Base-by-base conservation (phyloP, 495 filamentous ascomycete genomes). In the Polyplosphaeria fusca region DNA sequence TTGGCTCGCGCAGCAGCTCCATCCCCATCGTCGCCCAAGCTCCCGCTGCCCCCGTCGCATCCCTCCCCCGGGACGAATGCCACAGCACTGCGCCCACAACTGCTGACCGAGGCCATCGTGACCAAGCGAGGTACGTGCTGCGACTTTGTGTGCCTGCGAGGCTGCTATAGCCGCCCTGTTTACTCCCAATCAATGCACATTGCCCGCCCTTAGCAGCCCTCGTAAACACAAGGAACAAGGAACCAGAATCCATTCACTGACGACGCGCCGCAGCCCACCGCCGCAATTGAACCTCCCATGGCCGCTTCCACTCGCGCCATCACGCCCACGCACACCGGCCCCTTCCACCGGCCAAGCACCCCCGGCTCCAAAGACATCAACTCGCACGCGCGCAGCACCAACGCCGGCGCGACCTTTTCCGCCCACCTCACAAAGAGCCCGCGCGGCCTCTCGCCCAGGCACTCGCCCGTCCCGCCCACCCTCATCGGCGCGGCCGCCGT, bases 401-500 rank as follows among this genome's bases (percentile, higher is more conserved):
- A 47, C 39, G 24, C 26, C 13, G 37, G 41, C 13, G 56, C 56
- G 22, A 60, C 48, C 13, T 70, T 67, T 18, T 71, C 43, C 13
- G 23, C 50, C 27, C 58, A 55, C 30, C 58, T 61, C 40, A 58
- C 79, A 27, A 80, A 83, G 61, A 72, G 78, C 30, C 78, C 79
- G 79, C 49, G 70, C 68, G 52, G 67, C 60, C 72, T 76, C 13
- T 74, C 82, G 14, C 73, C 81, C 39, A 69, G 72, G 56, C 74
- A 74, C 49, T 74, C 74, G 19, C 57, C 75, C 14, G 68, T 72
- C 7, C 66, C 70, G 11, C 39, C 19, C 5, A 7, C 39, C 25
- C 69, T 82, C 28, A 83, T 80, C 11, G 81, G 75, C 30, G 79
- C 77, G n/a, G 79, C 76, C 24, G 58, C 82, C 50, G 79, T 77